Conservation (phyloP, 805 yeast species). For the Tetrapisispora arboricola region DNA sequence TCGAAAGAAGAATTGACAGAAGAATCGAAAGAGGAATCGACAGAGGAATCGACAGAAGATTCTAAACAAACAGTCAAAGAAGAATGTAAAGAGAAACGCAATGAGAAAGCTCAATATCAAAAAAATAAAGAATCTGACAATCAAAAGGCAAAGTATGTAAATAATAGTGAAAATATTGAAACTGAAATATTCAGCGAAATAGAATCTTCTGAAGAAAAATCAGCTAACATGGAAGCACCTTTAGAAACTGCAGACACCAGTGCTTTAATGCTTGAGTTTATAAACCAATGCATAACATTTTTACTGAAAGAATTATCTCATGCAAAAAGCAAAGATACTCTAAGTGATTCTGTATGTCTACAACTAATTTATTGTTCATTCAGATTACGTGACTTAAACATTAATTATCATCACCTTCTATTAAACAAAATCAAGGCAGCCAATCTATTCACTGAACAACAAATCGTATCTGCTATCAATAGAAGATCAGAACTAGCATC, state of each 20-base stretch:
- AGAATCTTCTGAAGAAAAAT: neutral
- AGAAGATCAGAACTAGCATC: slow-evolving; percentile 27
- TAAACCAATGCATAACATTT: slow-evolving; percentile 25
- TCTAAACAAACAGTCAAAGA: neutral
- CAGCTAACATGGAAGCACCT: neutral
- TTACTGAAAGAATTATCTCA: slow-evolving; percentile 20
- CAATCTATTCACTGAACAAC: slow-evolving; percentile 15
- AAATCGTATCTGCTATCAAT: slow-evolving; percentile 18
- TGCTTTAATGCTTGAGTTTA: slow-evolving; percentile 28
- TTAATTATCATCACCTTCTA: slow-evolving; percentile 25
- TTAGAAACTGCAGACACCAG: slow-evolving; percentile 7
- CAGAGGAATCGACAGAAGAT: neutral
- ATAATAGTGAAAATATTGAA: neutral
- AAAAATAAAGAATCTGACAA: slow-evolving; percentile 11
- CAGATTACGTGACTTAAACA: slow-evolving; percentile 44
- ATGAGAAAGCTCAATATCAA: slow-evolving; percentile 2
- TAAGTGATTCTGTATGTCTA: slow-evolving; percentile 58
- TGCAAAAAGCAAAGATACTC: slow-evolving; percentile 29
- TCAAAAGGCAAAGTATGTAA: neutral
- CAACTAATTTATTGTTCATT: slow-evolving; percentile 87
- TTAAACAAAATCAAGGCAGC: slow-evolving; percentile 22
- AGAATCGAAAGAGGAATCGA: neutral
- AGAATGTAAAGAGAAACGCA: neutral
- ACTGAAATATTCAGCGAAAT: neutral
- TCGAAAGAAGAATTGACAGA: slow-evolving; percentile 1